A percentile compares a stretch with the other conserved stretches of the same genome.
Evolutionary conservation across 75 land plant genomes (phyloP).

Genomic region (Selaginella moellendorffii): DNA sequence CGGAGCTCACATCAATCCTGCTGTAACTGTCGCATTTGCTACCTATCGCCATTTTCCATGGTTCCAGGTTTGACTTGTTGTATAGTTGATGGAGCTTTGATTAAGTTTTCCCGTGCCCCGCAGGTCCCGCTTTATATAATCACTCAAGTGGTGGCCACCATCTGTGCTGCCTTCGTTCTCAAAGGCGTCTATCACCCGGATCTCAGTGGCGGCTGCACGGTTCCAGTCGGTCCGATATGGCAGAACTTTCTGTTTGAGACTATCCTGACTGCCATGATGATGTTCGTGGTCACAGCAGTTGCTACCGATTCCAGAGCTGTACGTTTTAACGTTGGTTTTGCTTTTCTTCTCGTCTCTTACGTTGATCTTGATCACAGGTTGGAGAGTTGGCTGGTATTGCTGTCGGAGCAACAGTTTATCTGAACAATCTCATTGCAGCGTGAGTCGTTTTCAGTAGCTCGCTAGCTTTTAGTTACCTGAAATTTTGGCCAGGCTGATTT

Average conservation of each 20-base stretch:
- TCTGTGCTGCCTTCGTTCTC: neutral
- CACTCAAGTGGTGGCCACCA: neutral
- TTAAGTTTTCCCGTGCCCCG: neutral
- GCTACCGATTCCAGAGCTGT: conserved; percentile 4
- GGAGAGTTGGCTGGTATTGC: conserved; percentile 8
- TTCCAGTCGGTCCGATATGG: neutral
- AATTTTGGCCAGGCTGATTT: neutral
- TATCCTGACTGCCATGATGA: conserved; percentile 1
- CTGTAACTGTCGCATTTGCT: conserved; percentile 7
- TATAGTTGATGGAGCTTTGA: neutral
- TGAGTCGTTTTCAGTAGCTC: neutral
- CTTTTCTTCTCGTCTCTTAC: neutral
- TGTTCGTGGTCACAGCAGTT: conserved; percentile 1
- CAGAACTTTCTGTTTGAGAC: conserved; percentile 7
- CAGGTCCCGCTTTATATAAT: conserved; percentile 1
- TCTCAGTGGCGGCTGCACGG: neutral
- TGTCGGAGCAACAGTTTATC: conserved; percentile 10
- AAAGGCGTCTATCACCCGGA: neutral
- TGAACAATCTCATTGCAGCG: conserved; percentile 6
- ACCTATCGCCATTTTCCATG: conserved; percentile 4
- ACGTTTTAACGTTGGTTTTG: neutral
- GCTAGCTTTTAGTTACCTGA: neutral
- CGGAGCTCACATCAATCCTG: conserved; percentile 12
- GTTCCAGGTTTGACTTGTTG: neutral
- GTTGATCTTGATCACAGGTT: neutral